Evolutionary conservation across 305 asterid genomes (phyloP).

Genomic region (Fraxinus xanthoxyloides): DNA sequence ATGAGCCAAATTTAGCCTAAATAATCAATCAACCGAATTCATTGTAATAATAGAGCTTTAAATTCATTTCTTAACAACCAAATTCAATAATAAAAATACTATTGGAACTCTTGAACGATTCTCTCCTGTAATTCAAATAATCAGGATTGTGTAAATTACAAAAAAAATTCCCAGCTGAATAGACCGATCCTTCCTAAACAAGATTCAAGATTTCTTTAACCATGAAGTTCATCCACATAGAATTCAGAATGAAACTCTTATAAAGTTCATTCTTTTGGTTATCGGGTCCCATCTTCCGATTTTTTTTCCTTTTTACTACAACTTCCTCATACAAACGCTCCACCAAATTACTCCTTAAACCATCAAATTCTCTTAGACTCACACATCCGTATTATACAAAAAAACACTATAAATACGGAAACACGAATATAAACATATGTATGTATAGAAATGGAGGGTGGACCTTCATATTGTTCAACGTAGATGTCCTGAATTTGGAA

Average conservation of each 20-base stretch:
- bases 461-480: slow-evolving; percentile 83
- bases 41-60: not conserved
- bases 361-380: slow-evolving; percentile 14
- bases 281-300: not conserved
- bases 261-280: not conserved
- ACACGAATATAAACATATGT: not conserved
- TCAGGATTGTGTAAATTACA: not conserved
- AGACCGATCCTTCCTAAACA: not conserved
- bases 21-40: not conserved
- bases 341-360: slow-evolving; percentile 19
- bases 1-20: not conserved
- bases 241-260: slow-evolving; percentile 3
- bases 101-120: not conserved
- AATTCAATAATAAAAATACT: not conserved
- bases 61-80: not conserved
- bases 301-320: not conserved
- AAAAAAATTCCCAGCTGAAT: not conserved
- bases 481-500: slow-evolving; percentile 76
- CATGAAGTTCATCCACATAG: not conserved
- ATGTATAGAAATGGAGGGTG: slow-evolving; percentile 2
- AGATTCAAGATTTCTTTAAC: not conserved
- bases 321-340: slow-evolving; percentile 5
- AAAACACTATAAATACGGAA: not conserved
- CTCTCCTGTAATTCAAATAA: not conserved
- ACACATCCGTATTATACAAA: not conserved